Conservation (phyloP, 768 basidiomycete species). For the Lactarius vividus region DNA sequence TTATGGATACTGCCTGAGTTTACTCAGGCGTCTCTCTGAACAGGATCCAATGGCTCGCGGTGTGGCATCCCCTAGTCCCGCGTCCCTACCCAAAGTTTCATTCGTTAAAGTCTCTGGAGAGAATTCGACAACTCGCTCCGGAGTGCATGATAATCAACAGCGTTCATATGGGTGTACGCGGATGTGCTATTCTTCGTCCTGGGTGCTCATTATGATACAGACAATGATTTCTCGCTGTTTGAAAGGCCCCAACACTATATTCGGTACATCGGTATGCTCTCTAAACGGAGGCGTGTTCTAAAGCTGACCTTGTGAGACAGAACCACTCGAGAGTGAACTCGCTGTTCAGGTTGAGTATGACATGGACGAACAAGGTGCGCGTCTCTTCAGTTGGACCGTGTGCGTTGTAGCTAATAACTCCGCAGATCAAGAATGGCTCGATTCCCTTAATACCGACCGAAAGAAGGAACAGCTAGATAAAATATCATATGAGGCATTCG, state of each 20-base stretch:
- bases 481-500: slow-evolving; percentile 84
- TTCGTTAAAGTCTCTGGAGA: slow-evolving; percentile 67
- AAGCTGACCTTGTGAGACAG: slow-evolving; percentile 39
- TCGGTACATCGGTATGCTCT: slow-evolving; percentile 74
- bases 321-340: slow-evolving; percentile 90
- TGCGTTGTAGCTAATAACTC: neutral
- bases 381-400: neutral
- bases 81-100: slow-evolving; percentile 59
- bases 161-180: slow-evolving; percentile 72
- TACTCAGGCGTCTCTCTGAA: too few relatives aligned
- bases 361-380: slow-evolving; percentile 95
- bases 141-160: slow-evolving; percentile 61
- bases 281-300: neutral
- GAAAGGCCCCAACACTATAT: slow-evolving; percentile 82
- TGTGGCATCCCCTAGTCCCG: slow-evolving; percentile 38
- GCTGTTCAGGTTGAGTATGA: slow-evolving; percentile 96
- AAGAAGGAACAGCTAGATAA: slow-evolving; percentile 68
- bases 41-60: slow-evolving; percentile 39
- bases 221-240: slow-evolving; percentile 70
- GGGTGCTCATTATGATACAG: slow-evolving; percentile 35
- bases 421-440: slow-evolving; percentile 93
- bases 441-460: slow-evolving; percentile 76
- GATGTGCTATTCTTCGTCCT: neutral
- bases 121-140: slow-evolving; percentile 54
- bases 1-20: neutral